These are phyloP conservation scores for Tilletiaria anomala DNA, from an alignment of 1,284 basidiomycete genomes.

Conservation along the genomic window DNA sequence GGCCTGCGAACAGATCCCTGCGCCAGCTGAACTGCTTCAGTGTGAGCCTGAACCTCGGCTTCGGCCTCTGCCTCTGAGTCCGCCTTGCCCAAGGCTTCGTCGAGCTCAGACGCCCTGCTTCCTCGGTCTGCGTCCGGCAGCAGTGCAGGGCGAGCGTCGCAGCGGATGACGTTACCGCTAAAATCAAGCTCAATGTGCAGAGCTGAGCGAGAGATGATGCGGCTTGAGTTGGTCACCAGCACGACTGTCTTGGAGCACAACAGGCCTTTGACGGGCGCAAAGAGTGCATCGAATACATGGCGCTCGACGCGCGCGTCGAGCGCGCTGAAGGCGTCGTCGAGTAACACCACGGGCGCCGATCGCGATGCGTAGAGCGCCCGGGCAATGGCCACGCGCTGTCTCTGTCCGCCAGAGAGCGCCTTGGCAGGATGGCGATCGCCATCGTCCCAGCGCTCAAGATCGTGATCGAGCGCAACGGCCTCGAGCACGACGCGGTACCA, in stretches of 20 bases:
- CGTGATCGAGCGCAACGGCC: constrained; percentile 9
- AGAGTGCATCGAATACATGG: constrained; percentile 13
- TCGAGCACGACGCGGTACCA: constrained; percentile 8
- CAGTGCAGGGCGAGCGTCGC: too few relatives aligned
- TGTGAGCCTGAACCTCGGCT: too few relatives aligned
- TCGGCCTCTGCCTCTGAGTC: too few relatives aligned
- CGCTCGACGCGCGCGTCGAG: constrained; percentile 15
- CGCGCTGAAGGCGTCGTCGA: constrained; percentile 15
- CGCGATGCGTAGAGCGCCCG: constrained; percentile 15
- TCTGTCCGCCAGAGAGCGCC: constrained; percentile 18
- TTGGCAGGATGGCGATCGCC: constrained; percentile 6
- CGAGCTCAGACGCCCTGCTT: too few relatives aligned
- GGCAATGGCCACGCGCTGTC: constrained; percentile 14
- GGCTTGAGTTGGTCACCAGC: constrained; percentile 24
- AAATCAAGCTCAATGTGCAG: constrained; percentile 16
- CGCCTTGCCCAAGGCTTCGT: too few relatives aligned
- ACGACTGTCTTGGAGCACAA: constrained; percentile 15
- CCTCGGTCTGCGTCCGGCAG: too few relatives aligned
- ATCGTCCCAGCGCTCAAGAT: constrained; percentile 3
- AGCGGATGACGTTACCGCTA: constrained; percentile 7
- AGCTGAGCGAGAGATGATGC: too few relatives aligned
- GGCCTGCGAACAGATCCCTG: too few relatives aligned
- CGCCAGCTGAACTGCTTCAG: too few relatives aligned
- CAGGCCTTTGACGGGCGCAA: constrained; percentile 10
- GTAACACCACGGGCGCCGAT: constrained; percentile 2